Evolutionary conservation across 495 filamentous ascomycete species (phyloP).

Genomic region (Penicillium flavigenum): DNA sequence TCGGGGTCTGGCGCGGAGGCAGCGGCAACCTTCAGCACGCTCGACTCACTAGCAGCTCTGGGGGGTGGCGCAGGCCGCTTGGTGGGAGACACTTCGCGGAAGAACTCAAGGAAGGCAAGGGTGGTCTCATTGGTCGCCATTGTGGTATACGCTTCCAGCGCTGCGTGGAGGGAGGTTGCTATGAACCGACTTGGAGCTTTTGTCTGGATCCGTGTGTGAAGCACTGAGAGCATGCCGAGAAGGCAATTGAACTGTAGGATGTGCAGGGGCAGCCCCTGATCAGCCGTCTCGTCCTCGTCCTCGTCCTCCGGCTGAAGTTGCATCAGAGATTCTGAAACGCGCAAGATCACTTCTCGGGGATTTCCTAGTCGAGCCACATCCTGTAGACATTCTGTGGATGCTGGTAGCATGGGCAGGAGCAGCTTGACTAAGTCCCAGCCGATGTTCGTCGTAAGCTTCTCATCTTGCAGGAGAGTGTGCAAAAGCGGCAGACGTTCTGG

Average conservation of each 20-base stretch:
- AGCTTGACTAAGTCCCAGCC: constrained; percentile 94
- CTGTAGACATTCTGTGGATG: constrained; percentile 71
- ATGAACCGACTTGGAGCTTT: constrained; percentile 91
- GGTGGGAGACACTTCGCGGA: constrained; percentile 69
- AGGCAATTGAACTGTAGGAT: constrained; percentile 69
- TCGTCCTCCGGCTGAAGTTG: constrained; percentile 55
- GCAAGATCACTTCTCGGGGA: constrained; percentile 89
- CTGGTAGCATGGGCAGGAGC: constrained; percentile 72
- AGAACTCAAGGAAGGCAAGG: constrained; percentile 68
- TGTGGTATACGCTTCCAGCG: constrained; percentile 63
- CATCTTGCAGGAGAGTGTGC: constrained; percentile 78
- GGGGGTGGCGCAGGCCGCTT: constrained; percentile 74
- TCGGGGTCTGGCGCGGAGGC: constrained; percentile 78
- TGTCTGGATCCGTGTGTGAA: constrained; percentile 84
- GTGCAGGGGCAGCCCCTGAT: constrained; percentile 24
- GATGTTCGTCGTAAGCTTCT: constrained; percentile 80
- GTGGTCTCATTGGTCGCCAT: constrained; percentile 64
- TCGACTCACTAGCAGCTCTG: constrained; percentile 57
- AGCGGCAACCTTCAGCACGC: constrained; percentile 37
- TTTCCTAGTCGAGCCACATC: constrained; percentile 81
- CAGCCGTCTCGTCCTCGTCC: constrained; percentile 44
- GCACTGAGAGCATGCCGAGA: constrained; percentile 74
- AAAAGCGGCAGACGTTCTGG: constrained; percentile 73
- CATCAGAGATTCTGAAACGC: constrained; percentile 73
- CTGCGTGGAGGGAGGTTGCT: constrained; percentile 79